Conservation (phyloP, 2,329 filamentous ascomycete genomes). For the Hawksworthiomyces lignivorus region DNA sequence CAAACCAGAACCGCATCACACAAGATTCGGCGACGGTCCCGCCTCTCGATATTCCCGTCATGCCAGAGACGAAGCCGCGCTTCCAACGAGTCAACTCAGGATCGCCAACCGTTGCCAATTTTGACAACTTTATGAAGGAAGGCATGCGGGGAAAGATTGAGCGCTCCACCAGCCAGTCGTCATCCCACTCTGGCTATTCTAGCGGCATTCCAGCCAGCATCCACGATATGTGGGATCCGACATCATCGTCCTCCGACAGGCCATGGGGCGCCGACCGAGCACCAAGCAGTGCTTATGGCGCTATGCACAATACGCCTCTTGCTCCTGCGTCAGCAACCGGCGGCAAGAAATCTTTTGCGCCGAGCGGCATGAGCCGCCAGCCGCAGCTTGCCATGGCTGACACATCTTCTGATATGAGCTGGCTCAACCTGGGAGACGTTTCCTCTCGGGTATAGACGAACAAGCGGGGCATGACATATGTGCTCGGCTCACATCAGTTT, state of each 20-base stretch:
- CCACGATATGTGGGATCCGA: slow-evolving; percentile 47
- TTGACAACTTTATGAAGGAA: slow-evolving; percentile 41
- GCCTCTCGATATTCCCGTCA: slow-evolving; percentile 52
- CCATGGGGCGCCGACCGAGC: slow-evolving; percentile 44
- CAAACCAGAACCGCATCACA: slow-evolving; percentile 39
- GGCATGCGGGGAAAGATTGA: slow-evolving; percentile 56
- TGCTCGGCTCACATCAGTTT: not conserved
- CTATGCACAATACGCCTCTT: slow-evolving; percentile 34
- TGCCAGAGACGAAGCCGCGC: slow-evolving; percentile 46
- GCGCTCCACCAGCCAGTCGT: slow-evolving; percentile 43
- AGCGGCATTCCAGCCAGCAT: slow-evolving; percentile 60
- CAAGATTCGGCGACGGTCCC: slow-evolving; percentile 63
- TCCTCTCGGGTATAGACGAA: slow-evolving; percentile 8
- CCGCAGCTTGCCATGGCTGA: slow-evolving; percentile 43
- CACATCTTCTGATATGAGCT: slow-evolving; percentile 64
- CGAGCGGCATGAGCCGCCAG: slow-evolving; percentile 36
- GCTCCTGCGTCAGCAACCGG: slow-evolving; percentile 23
- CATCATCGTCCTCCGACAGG: slow-evolving; percentile 29
- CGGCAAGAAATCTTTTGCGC: slow-evolving; percentile 10
- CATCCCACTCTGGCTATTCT: slow-evolving; percentile 47
- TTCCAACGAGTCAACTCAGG: slow-evolving; percentile 61
- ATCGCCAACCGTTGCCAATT: slow-evolving; percentile 61
- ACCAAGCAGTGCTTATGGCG: slow-evolving; percentile 43
- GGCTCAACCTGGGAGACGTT: slow-evolving; percentile 61
- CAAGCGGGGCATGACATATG: not conserved